Base-by-base conservation (phyloP, 163 green algal species). In the Prototheca cutis region DNA sequence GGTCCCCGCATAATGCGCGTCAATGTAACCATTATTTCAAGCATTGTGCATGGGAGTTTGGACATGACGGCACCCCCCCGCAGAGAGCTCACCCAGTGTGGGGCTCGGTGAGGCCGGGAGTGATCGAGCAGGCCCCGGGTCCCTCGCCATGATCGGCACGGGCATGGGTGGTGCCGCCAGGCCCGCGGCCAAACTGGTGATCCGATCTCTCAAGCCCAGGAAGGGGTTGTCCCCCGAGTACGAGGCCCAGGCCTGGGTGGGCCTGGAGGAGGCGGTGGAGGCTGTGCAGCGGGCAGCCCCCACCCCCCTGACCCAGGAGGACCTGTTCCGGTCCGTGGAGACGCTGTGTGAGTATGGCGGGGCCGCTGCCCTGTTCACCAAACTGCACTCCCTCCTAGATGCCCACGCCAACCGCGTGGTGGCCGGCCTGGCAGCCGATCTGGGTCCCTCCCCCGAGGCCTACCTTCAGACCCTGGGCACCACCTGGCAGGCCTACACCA, bases 201-300 rank as follows among this genome's bases (percentile, higher is more conserved):
- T 94, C 64, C 90, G 89, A 71, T 77, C 82, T 2, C 70, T 95
- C 3, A 88, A 90, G 91, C 83, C 68, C 30, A 87, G 87, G 61
- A 87, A 87, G 29, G 80, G 87, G 62, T 71, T 97, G 8, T 90
- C 90, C 3, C 66, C 65, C 1, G 80, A 94, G 61, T 98, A 96
- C 59, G 89, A 95, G 67, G 79, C 80, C 19, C 66, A 40, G 3
- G 94, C 86, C 56, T 96, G 88, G 90, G 62, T 42, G 29, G 89
- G 90, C 66, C 76, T 97, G 6, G 59, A 77, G 31, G 68, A 78
- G 33, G 90, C 91, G 7, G 80, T 98, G 7, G n/a, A 60, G 1
- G 91, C 91, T 21, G 84, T 98, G n/a, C 85, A 96, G 48, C 40
- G 63, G 24, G 88, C 92, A 67, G 63, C 62, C 34, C 67, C 79